A percentile compares a stretch with the other conserved stretches of the same genome.
These are phyloP conservation scores for Entoloma clypeatum DNA, from an alignment of 1,284 basidiomycete species.

Conservation along the genomic window DNA sequence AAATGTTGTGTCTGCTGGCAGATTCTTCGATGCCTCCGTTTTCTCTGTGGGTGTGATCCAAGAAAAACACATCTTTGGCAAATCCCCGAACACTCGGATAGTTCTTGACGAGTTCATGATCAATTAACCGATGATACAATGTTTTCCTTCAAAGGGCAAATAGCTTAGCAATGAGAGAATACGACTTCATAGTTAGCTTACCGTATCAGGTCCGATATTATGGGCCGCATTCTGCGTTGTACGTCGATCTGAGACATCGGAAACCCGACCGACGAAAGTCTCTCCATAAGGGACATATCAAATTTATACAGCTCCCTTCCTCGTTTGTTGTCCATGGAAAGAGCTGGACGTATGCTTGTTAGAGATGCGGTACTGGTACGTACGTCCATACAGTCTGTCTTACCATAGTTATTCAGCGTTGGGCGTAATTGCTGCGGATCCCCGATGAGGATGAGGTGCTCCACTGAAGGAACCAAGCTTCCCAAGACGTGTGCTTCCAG, in stretches of 20 bases:
- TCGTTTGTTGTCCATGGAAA: constrained; percentile 50
- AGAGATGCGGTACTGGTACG: not conserved
- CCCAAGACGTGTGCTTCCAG: constrained; percentile 69
- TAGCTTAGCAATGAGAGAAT: not conserved
- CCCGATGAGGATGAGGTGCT: constrained; percentile 66
- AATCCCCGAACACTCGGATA: constrained; percentile 58
- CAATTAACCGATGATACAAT: constrained; percentile 55
- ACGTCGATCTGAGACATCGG: constrained; percentile 57
- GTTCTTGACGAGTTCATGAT: constrained; percentile 46
- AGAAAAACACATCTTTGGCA: constrained; percentile 55
- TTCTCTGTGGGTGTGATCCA: constrained; percentile 53
- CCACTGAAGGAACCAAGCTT: constrained; percentile 55
- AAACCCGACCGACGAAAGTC: constrained; percentile 45
- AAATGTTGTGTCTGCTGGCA: constrained; percentile 59
- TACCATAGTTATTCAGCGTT: constrained; percentile 61
- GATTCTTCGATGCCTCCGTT: constrained; percentile 52
- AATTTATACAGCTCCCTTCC: constrained; percentile 51
- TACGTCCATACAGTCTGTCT: constrained; percentile 16
- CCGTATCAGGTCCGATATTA: constrained; percentile 41
- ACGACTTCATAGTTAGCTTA: constrained; percentile 2
- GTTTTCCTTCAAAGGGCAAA: constrained; percentile 41
- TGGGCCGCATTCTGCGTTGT: constrained; percentile 59
- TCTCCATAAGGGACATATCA: constrained; percentile 63
- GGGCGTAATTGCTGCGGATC: constrained; percentile 71
- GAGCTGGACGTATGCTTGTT: constrained; percentile 28